Conservation (phyloP, 2,329 filamentous ascomycete species). For the Colletotrichum tamarilloi region DNA sequence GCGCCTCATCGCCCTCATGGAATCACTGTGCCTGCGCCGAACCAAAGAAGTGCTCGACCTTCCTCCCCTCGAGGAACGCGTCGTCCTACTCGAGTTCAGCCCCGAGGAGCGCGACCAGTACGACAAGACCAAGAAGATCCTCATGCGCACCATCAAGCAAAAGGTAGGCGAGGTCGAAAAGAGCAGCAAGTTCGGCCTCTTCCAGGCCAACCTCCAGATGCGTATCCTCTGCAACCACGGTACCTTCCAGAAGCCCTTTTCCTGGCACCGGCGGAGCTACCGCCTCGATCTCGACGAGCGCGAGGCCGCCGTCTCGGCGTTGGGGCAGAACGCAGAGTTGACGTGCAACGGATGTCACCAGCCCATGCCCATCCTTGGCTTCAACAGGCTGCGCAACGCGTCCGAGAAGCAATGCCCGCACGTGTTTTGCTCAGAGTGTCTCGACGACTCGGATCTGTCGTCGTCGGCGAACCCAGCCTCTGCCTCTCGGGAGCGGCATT, state of each 20-base stretch:
- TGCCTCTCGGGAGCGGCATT: conserved; percentile 25
- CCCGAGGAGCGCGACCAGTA: conserved; percentile 47
- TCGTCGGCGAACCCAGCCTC: too few species aligned
- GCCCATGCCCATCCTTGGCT: conserved; percentile 44
- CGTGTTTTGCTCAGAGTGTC: conserved; percentile 46
- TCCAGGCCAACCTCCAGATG: conserved; percentile 58
- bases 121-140: conserved; percentile 46
- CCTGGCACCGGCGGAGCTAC: conserved; percentile 48
- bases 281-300: conserved; percentile 44
- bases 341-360: conserved; percentile 47
- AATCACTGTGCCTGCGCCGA: conserved; percentile 54
- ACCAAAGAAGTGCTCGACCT: conserved; percentile 53
- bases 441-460: conserved; percentile 35
- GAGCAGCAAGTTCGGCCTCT: conserved; percentile 53
- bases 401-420: conserved; percentile 44
- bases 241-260: conserved; percentile 57
- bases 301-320: conserved; percentile 39
- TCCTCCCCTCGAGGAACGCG: conserved; percentile 40
- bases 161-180: conserved; percentile 47
- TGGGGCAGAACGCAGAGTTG: conserved; percentile 40
- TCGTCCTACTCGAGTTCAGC: conserved; percentile 46
- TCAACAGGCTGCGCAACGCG: conserved; percentile 32
- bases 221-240: conserved; percentile 62
- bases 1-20: conserved; percentile 47
- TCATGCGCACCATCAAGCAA: conserved; percentile 51